These are phyloP conservation scores for Populus euphratica DNA, from an alignment of 345 rosid genomes.

Conservation along the genomic window DNA sequence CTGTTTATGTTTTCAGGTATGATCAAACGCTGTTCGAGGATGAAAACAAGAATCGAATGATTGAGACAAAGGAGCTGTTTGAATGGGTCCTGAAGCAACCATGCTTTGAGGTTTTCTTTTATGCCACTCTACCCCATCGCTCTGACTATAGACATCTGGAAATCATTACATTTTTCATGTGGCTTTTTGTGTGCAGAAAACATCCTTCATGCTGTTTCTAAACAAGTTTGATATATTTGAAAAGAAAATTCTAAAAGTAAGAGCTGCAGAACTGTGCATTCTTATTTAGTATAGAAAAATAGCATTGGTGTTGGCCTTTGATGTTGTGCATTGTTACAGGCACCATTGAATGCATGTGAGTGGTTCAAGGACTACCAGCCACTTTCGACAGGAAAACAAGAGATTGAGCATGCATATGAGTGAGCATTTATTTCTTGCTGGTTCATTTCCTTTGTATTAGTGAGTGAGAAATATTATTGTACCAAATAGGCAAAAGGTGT, in stretches of 20 bases:
- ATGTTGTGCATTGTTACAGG: conserved; percentile 40
- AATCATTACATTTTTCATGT: neutral
- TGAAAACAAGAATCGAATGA: conserved; percentile 84
- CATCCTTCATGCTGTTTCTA: conserved; percentile 92
- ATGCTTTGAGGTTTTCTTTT: conserved; percentile 75
- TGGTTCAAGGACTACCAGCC: conserved; percentile 98
- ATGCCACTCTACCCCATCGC: neutral
- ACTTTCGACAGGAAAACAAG: conserved; percentile 82
- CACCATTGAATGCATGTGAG: conserved; percentile 76
- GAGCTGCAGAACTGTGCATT: neutral
- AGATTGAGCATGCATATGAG: conserved; percentile 94
- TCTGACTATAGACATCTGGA: neutral
- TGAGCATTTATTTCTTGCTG: conserved; percentile 36
- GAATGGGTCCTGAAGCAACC: conserved; percentile 98
- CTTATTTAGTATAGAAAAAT: neutral
- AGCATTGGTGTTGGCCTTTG: conserved; percentile 3
- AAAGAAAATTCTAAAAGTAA: conserved; percentile 86
- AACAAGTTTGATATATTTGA: conserved; percentile 97
- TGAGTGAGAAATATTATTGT: neutral
- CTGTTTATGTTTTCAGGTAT: conserved; percentile 51
- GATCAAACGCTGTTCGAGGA: conserved; percentile 94
- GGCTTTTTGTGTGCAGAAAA: conserved; percentile 60
- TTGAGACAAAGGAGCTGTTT: conserved; percentile 87
- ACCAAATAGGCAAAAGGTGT: neutral
- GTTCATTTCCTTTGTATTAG: neutral